Percentiles rank a stretch among this genome's conserved stretches.
Evolutionary conservation across 129 eudicot genomes (phyloP).

Genomic region (Chrysanthemum lavandulifolium): DNA sequence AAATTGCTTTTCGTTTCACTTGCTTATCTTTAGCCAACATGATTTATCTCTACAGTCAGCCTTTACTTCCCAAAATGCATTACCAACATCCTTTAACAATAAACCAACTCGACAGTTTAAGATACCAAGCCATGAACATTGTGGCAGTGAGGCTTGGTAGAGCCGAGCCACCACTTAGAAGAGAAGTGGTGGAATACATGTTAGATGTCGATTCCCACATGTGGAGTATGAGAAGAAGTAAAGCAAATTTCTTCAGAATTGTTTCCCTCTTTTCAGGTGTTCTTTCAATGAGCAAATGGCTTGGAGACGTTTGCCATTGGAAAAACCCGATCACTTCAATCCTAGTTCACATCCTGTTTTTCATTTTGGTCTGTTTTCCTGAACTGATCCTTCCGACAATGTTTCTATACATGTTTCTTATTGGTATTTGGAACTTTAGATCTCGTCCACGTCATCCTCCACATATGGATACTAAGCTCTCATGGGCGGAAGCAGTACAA

Average conservation of each 20-base stretch:
- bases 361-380: conserved; percentile 59
- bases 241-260: conserved; percentile 70
- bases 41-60: conserved; percentile 76
- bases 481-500: conserved; percentile 66
- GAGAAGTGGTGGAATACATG: conserved; percentile 82
- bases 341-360: conserved; percentile 57
- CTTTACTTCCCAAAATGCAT: conserved; percentile 89
- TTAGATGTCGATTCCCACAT: conserved; percentile 78
- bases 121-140: conserved; percentile 68
- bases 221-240: conserved; percentile 94
- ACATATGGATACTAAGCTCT: conserved; percentile 73
- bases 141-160: conserved; percentile 58
- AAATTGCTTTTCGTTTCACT: conserved; percentile 85
- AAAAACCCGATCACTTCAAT: conserved; percentile 70
- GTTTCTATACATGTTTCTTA: conserved; percentile 68
- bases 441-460: conserved; percentile 77
- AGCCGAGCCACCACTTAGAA: conserved; percentile 70
- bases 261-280: conserved; percentile 50
- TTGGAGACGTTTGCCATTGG: conserved; percentile 65
- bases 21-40: conserved; percentile 75
- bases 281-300: conserved; percentile 64
- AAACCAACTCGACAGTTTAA: conserved; percentile 64
- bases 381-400: conserved; percentile 65
- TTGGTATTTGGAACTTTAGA: conserved; percentile 68
- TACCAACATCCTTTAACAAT: conserved; percentile 80